Base-by-base conservation (phyloP, 441 rosid species). In the Adansonia gregorii region DNA sequence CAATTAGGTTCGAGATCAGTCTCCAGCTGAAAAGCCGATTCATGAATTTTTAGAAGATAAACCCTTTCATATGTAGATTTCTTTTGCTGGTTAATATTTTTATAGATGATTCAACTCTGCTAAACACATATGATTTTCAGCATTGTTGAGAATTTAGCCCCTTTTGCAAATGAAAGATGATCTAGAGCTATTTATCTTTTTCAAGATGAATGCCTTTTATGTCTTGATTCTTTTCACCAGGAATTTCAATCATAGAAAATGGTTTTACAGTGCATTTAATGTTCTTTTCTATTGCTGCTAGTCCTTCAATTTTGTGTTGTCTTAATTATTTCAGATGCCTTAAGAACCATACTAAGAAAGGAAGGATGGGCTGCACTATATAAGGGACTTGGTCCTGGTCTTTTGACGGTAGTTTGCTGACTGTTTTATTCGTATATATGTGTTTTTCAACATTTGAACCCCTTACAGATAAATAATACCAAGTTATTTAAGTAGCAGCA, bases 291-390 rank as follows among this genome's bases (percentile, higher is more conserved):
- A 27, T 49, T 67, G 27, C 66, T 73, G 70, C 72, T 31, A 58
- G 60, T 58, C n/a, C 39, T 31, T 67, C 10, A 61, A 70, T 79
- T 17, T 81, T 75, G 49, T 60, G 64, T 61, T 27, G 12, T 80
- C 64, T 54, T 20, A 45, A 67, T 65, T 79, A 52, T 80, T 84
- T 74, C 83, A 92, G 98, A 92, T 90, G 97, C 97, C 74, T 76
- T 94, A 73, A 86, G 89, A 87, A 95, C 98, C 79, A 95, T 95
- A 76, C 69, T 90, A 88, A 91, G 87, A 83, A 95, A 94, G 85
- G 99, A 95, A 88, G 99, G 99, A 48, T 90, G 91, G 90, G 78
- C 79, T 59, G 98, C 92, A 69, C 90, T 95, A 75, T 95, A 93
- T 85, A 93, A 83, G 84, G 98, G 98, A 78, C 79, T 95, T 61